Base-by-base conservation (phyloP, 352 stramenopile genomes). In the Globisporangium echinulatum region DNA sequence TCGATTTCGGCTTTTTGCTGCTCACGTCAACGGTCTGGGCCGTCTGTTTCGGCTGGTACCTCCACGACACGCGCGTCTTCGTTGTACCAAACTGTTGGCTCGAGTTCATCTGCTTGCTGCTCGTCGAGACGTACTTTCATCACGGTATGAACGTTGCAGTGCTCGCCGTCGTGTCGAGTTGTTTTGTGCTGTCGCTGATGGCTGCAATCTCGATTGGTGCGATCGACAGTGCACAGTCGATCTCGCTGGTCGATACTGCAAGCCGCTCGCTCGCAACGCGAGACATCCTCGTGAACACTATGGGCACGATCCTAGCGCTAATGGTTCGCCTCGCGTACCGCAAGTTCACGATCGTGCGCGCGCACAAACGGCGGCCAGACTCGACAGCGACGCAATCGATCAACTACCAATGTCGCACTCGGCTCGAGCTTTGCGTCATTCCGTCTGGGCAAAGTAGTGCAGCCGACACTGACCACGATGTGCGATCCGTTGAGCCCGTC, bases 61-160 rank as follows among this genome's bases (percentile, higher is more conserved):
- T 62, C 11, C 48, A 49, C 46, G 59, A 62, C 38, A 7, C n/a
- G 11, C 44, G 59, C 25, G 38, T 39, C 7, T 7, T 54, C 7
- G 33, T 65, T 14, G n/a, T 65, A 10, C 46, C 59, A 14, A 49
- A 40, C 5, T 61, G 33, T 15, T 60, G 59, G 33, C 38, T 62
- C 53, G 59, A 62, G 49, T 62, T 65, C 47, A 6, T 56, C 37
- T 39, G 60, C 33, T 36, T 58, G 15, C 17, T 61, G 17, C 54
- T 65, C 14, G 49, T 65, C 19, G 54, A 65, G 47, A 47, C 53
- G 15, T 61, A 59, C n/a, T 61, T 65, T 42, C 44, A 47, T 4
- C 17, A 49, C 47, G 8, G 15, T 15, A 42, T 11, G 17, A 50
- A 38, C 17, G 42, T 66, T 33, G 47, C 54, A 13, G 11, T 62